phyloP scores from a whole-genome alignment of 2,329 filamentous ascomycete genomes.

The Macroventuria anomochaeta region DNA sequence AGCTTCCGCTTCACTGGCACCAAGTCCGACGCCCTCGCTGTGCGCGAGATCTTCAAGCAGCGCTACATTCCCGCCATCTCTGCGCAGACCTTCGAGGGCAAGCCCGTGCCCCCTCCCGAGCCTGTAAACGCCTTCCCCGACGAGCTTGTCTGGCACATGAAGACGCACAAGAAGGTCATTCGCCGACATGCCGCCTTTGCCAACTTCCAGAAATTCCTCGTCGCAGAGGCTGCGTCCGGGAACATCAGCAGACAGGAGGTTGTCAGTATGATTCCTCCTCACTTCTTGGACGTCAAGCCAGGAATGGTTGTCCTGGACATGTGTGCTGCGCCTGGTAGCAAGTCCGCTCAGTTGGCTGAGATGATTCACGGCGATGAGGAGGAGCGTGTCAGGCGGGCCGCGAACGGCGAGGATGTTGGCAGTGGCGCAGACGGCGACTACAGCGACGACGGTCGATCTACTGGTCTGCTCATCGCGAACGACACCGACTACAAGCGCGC shows the following conservation, averaged over 20 bases:
- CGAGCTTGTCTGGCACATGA: slow-evolving; percentile 96
- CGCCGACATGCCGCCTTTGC: slow-evolving; percentile 93
- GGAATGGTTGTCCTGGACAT: slow-evolving; percentile 94
- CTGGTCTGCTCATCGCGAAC: slow-evolving; percentile 91
- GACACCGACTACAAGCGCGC: slow-evolving; percentile 96
- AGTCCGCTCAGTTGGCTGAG: slow-evolving; percentile 93
- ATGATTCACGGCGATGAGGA: slow-evolving; percentile 94
- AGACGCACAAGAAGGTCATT: slow-evolving; percentile 93
- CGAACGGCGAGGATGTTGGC: slow-evolving; percentile 68
- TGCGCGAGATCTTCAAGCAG: slow-evolving; percentile 85
- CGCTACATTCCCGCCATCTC: slow-evolving; percentile 91
- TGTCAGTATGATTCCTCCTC: slow-evolving; percentile 97
- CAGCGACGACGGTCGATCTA: slow-evolving; percentile 82
- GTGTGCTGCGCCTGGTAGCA: slow-evolving; percentile 96
- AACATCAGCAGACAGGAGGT: slow-evolving; percentile 98
- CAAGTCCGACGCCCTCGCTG: slow-evolving; percentile 90
- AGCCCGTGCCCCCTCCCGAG: slow-evolving; percentile 79
- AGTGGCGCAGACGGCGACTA: slow-evolving; percentile 61
- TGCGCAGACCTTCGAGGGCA: slow-evolving; percentile 81
- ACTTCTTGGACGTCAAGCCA: slow-evolving; percentile 88
- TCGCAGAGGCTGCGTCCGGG: slow-evolving; percentile 94
- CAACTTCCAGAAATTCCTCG: slow-evolving; percentile 95
- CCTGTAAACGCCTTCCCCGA: slow-evolving; percentile 93
- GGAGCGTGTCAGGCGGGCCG: slow-evolving; percentile 75
- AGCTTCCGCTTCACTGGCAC: slow-evolving; percentile 98